Percentiles rank a stretch among this genome's conserved stretches.
These are phyloP conservation scores for Dendrobium nobile DNA, from an alignment of 106 monocot genomes.

Conservation along the genomic window DNA sequence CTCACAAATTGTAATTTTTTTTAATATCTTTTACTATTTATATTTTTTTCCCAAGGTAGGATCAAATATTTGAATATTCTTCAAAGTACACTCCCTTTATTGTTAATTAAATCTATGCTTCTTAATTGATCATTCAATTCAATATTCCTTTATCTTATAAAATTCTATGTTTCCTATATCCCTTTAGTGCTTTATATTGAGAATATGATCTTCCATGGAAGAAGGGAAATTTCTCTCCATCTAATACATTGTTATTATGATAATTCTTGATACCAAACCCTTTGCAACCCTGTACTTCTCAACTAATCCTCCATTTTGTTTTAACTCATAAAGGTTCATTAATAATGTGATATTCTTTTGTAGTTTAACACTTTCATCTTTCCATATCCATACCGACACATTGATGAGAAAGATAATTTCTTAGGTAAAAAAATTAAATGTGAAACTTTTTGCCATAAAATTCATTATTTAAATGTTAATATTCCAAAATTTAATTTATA, in stretches of 20 bases:
- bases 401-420: slow-evolving; percentile 40
- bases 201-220: slow-evolving; percentile 69
- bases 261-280: slow-evolving; percentile 94
- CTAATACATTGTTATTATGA: slow-evolving; percentile 86
- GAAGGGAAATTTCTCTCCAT: slow-evolving; percentile 53
- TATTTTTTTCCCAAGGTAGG: too few species aligned
- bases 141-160: too few species aligned
- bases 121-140: too few species aligned
- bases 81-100: too few species aligned
- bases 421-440: slow-evolving; percentile 58
- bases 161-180: too few species aligned
- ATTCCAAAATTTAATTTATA: not conserved
- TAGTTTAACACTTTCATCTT: slow-evolving; percentile 82
- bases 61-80: too few species aligned
- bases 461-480: not conserved
- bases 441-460: not conserved
- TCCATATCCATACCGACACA: slow-evolving; percentile 48
- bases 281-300: slow-evolving; percentile 75
- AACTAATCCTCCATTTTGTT: not conserved
- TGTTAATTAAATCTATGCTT: too few species aligned
- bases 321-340: not conserved
- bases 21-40: too few species aligned
- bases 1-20: too few species aligned
- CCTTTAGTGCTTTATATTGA: too few species aligned
- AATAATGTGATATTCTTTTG: slow-evolving; percentile 4